A percentile compares a stretch with the other conserved stretches of the same genome.
Evolutionary conservation across 2,329 filamentous ascomycete species (phyloP).

Genomic region (Colletotrichum lindemuthianum): DNA sequence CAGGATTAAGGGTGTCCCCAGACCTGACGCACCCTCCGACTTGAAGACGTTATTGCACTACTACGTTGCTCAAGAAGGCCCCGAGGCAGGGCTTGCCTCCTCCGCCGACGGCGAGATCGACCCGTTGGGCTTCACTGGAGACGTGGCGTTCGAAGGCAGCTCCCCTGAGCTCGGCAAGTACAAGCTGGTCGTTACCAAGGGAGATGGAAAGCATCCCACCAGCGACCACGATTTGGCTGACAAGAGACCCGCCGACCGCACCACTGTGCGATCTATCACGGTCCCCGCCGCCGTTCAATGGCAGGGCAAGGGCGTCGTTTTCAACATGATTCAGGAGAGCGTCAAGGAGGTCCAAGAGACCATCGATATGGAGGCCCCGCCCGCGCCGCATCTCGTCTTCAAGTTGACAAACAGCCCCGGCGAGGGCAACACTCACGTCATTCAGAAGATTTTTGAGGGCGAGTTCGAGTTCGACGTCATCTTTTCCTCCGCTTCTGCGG

Average conservation of each 20-base stretch:
- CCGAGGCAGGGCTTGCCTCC: constrained; percentile 71
- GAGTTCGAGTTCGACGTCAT: constrained; percentile 93
- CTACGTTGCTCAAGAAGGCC: constrained; percentile 83
- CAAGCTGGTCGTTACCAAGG: constrained; percentile 79
- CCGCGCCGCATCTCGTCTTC: constrained; percentile 87
- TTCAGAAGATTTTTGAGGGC: constrained; percentile 93
- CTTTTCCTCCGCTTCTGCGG: constrained; percentile 70
- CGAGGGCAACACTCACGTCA: constrained; percentile 82
- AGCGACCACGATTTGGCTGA: constrained; percentile 73
- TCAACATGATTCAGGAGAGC: constrained; percentile 62
- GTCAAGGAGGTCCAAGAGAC: constrained; percentile 61
- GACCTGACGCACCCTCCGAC: constrained; percentile 72
- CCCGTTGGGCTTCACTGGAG: constrained; percentile 60
- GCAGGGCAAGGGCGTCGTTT: constrained; percentile 78
- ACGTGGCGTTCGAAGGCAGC: constrained; percentile 76
- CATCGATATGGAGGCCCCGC: constrained; percentile 68
- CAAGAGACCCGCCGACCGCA: constrained; percentile 78
- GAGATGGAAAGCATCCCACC: constrained; percentile 69
- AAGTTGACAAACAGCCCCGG: constrained; percentile 77
- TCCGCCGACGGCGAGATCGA: constrained; percentile 56
- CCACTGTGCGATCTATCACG: constrained; percentile 77
- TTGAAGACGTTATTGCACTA: constrained; percentile 83
- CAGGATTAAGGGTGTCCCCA: constrained; percentile 82
- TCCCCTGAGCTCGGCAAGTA: constrained; percentile 82
- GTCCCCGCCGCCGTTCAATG: constrained; percentile 77